A percentile compares a stretch with the other conserved stretches of the same genome.
phyloP scores from a whole-genome alignment of 805 yeast species.

The Yarrowia porcina region DNA sequence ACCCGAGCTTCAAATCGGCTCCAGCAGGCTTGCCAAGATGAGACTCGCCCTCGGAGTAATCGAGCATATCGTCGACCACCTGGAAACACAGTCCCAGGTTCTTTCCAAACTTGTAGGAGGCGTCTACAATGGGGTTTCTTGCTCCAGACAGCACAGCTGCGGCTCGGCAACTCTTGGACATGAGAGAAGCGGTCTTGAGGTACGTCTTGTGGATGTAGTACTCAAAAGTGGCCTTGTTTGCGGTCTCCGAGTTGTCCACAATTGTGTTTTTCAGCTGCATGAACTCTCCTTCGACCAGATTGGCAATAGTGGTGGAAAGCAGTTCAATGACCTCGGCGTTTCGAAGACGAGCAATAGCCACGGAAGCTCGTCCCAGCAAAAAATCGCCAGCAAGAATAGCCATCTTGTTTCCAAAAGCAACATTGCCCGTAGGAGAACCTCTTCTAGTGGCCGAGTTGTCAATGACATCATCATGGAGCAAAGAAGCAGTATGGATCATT shows the following conservation, averaged over 20 bases:
- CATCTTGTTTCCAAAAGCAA: slow-evolving; percentile 95
- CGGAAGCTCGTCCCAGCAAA: slow-evolving; percentile 91
- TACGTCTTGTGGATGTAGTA: slow-evolving; percentile 94
- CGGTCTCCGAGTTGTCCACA: slow-evolving; percentile 49
- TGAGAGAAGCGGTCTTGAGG: slow-evolving; percentile 87
- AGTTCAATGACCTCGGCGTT: slow-evolving; percentile 97
- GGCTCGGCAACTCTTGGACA: slow-evolving; percentile 90
- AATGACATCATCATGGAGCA: slow-evolving; percentile 95
- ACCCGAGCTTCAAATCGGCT: slow-evolving; percentile 88
- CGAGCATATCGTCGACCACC: slow-evolving; percentile 92
- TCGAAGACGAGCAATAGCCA: slow-evolving; percentile 85
- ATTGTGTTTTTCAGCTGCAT: slow-evolving; percentile 97
- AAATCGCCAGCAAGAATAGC: slow-evolving; percentile 97
- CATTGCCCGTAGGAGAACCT: slow-evolving; percentile 86
- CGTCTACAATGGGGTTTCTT: slow-evolving; percentile 67
- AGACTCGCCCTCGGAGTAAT: slow-evolving; percentile 82
- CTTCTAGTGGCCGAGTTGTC: slow-evolving; percentile 83
- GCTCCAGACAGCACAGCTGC: slow-evolving; percentile 92
- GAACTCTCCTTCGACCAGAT: slow-evolving; percentile 96
- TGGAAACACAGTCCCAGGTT: slow-evolving; percentile 94
- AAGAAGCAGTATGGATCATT: slow-evolving; percentile 95
- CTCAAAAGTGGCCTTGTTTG: slow-evolving; percentile 70
- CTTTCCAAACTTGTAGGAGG: slow-evolving; percentile 86
- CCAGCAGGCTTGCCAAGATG: slow-evolving; percentile 93
- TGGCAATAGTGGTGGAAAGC: slow-evolving; percentile 93